Conservation (phyloP, 306 rosid genomes). For the Quercus rubra region DNA sequence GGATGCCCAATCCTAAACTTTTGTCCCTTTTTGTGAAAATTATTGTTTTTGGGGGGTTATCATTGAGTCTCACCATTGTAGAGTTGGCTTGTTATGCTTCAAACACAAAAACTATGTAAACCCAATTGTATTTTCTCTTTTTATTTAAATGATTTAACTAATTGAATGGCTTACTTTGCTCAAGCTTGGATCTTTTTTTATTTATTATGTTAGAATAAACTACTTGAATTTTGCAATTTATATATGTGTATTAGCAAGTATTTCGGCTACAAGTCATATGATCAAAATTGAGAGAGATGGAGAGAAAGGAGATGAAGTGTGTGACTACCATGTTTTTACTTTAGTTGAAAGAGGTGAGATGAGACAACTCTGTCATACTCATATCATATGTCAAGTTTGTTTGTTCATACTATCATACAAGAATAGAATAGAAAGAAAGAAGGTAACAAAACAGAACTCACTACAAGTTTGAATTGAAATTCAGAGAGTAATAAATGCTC, state of each 20-base stretch:
- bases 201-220: no score
- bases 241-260: background rate
- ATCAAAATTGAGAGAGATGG: background rate
- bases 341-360: background rate
- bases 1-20: background rate
- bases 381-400: background rate
- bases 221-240: background rate
- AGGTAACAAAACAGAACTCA: background rate
- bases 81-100: background rate
- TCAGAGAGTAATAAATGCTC: background rate
- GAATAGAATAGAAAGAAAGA: background rate
- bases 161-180: background rate
- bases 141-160: background rate
- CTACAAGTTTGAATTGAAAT: background rate
- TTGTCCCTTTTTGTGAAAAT: background rate
- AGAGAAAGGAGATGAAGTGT: no score
- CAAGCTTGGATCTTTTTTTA: background rate
- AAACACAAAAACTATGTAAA: background rate
- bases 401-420: background rate
- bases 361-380: background rate
- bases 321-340: background rate
- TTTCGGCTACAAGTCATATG: background rate
- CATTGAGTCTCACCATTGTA: background rate
- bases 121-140: background rate
- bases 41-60: background rate